phyloP scores from a whole-genome alignment of 495 filamentous ascomycete genomes.

The Tetracladium setigerum region DNA sequence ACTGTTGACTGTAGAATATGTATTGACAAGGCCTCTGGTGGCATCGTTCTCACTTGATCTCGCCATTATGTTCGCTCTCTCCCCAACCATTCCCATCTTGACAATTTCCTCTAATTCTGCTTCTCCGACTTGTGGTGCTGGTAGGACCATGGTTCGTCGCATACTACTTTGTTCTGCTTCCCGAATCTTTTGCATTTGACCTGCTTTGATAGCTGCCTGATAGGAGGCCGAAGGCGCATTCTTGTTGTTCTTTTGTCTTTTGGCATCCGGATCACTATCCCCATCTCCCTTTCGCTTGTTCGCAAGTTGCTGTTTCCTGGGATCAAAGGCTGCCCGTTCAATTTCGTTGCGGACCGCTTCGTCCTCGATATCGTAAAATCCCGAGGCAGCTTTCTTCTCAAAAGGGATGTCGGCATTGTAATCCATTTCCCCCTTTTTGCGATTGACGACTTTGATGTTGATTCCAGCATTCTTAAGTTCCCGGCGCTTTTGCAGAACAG shows the following conservation, averaged over 20 bases:
- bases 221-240: slow-evolving; percentile 62
- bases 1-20: slow-evolving; percentile 73
- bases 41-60: slow-evolving; percentile 76
- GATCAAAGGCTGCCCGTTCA: slow-evolving; percentile 83
- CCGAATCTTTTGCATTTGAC: slow-evolving; percentile 89
- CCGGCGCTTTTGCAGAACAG: slow-evolving; percentile 86
- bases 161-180: slow-evolving; percentile 97
- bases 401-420: slow-evolving; percentile 99
- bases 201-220: slow-evolving; percentile 88
- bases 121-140: slow-evolving; percentile 85
- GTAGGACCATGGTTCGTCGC: slow-evolving; percentile 68
- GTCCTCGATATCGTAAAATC: slow-evolving; percentile 89
- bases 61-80: slow-evolving; percentile 71
- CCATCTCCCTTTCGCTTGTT: slow-evolving; percentile 91
- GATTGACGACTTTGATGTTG: slow-evolving; percentile 91
- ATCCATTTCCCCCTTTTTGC: slow-evolving; percentile 95
- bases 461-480: slow-evolving; percentile 97
- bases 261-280: slow-evolving; percentile 73
- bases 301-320: slow-evolving; percentile 89
- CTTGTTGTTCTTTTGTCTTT: slow-evolving; percentile 83
- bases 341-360: slow-evolving; percentile 77
- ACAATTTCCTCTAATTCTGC: slow-evolving; percentile 94
- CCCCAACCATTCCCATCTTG: slow-evolving; percentile 94
- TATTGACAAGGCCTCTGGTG: slow-evolving; percentile 77
- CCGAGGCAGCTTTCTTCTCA: slow-evolving; percentile 81